Evolutionary conservation across 2,329 filamentous ascomycete genomes (phyloP), one percentile per base, ranked within the genome.

Genomic region (Aurifilum marmelostoma): DNA sequence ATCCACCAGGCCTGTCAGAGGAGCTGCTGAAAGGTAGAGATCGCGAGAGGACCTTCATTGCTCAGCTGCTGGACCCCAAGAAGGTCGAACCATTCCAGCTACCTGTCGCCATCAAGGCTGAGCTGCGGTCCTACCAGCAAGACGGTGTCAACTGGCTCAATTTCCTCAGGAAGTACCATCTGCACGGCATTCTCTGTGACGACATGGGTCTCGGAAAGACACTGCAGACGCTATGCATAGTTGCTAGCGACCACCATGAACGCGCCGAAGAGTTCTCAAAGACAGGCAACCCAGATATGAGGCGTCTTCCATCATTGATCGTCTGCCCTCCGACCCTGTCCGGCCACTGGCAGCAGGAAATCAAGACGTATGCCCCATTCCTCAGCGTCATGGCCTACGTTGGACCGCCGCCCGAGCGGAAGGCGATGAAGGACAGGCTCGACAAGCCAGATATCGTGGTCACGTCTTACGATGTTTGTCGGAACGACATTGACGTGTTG

Each of bases 191-290:
- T 79, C 92, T 99, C 70, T 99, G 96, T 77, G 96, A 99, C 76
- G 96, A 99, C 79, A 99, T 99, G 96, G 96, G 96, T 76, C 91
- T 99, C 37, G 96, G 96, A 63, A 99, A 99, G 83, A 99, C 96
- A 1, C 83, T 99, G 14, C 96, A 99, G 79, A 99, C 97, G 0
- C 88, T 99, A 29, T 99, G 96, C 79, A 99, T 99, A 75, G 94
- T 99, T 58, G 95, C 96, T 12, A 98, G 94, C 80, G 96, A 99
- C 77, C 96, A 99, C 77, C 95, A 99, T 78, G 85, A 97, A 76
- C 90, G 96, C 71, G 93, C 93, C 0, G 93, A 97, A 76, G 94
- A 98, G 76, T 98, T 91, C 77, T 89, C 89, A 37, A 93, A 91
- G 80, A 97, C 94, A 0, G 87, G 91, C 61, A 89, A 92, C 37